Evolutionary conservation across 2,329 filamentous ascomycete genomes (phyloP).

Genomic region (Diaporthe australafricana): DNA sequence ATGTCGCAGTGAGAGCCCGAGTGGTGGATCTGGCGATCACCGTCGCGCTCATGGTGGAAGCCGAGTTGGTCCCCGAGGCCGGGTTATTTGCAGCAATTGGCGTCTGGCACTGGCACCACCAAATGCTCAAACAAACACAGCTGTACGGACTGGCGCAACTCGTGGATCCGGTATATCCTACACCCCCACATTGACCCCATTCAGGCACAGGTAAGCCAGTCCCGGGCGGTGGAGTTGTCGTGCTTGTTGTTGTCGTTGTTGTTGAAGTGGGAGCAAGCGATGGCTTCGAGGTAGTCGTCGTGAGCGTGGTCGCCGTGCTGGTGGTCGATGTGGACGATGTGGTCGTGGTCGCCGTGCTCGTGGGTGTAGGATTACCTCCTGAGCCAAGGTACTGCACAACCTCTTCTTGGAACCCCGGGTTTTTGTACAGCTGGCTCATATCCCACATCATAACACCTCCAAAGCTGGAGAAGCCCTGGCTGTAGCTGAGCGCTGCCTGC

Average conservation of each 20-base stretch:
- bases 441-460: conserved; percentile 80
- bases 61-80: conserved; percentile 29
- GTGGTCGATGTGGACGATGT: conserved; percentile 33
- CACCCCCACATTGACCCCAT: conserved; percentile 52
- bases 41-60: conserved; percentile 11
- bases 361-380: conserved; percentile 1
- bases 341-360: conserved; percentile 27
- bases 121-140: conserved; percentile 44
- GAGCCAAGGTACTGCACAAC: conserved; percentile 51
- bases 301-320: conserved; percentile 26
- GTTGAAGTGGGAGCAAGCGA: conserved; percentile 24
- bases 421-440: conserved; percentile 69
- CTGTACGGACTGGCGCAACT: conserved; percentile 46
- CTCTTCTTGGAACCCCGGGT: conserved; percentile 64
- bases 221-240: conserved; percentile 31
- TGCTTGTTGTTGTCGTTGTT: conserved; percentile 4
- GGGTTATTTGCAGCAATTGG: neutral
- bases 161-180: conserved; percentile 48
- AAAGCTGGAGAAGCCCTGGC: conserved; percentile 67
- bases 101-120: conserved; percentile 49
- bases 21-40: conserved; percentile 8
- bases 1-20: neutral
- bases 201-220: conserved; percentile 43
- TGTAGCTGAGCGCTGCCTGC: conserved; percentile 62
- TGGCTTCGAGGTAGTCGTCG: conserved; percentile 14